Evolutionary conservation across 2,329 filamentous ascomycete genomes (phyloP), one percentile per base, ranked within the genome.

Genomic region (Gnomoniopsis smithogilvyi): DNA sequence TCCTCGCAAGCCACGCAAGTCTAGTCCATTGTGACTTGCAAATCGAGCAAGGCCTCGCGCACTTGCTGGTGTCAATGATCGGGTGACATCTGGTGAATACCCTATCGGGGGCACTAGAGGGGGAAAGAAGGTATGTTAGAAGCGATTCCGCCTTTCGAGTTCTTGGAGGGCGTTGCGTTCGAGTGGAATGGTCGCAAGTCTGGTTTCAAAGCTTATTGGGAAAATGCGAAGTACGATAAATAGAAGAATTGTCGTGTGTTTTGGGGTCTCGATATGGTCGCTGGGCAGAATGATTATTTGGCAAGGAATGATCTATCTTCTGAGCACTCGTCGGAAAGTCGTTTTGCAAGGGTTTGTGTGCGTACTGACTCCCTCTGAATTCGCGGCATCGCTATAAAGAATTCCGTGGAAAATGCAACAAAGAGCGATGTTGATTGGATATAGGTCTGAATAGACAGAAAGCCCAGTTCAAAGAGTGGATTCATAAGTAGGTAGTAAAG

Each of bases 1-100:
- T n/a, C 64, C 67, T 62, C 63, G 61, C 26, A 70, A 59, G 60
- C 64, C 49, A 58, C 54, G 22, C 12, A 68, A 53, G 45, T 69
- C 67, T 52, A 64, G 67, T 34, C 68, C 67, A 56, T 67, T 65
- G 57, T 63, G 58, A 52, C 64, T 65, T 22, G 67, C 65, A 56
- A 66, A 67, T 59, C 62, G 62, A 58, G 63, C 61, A 10, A 56
- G 46, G 53, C 19, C 38, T n/a, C 38, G 38, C 19, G 15, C 15
- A 43, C 38, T 43, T 17, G 38, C 38, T n/a, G 38, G 38, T 43
- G 15, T 43, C 38, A 43, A 43, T 43, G 19, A 17, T 43, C 19
- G 38, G 38, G 19, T 43, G 15, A 43, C 38, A 6, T 12, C 38
- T 43, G 38, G 38, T 43, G 19, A 12, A 43, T n/a, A 17, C 38